Base-by-base conservation (phyloP, 371 early-diverging fungal genomes). In the Mortierella sp. region DNA sequence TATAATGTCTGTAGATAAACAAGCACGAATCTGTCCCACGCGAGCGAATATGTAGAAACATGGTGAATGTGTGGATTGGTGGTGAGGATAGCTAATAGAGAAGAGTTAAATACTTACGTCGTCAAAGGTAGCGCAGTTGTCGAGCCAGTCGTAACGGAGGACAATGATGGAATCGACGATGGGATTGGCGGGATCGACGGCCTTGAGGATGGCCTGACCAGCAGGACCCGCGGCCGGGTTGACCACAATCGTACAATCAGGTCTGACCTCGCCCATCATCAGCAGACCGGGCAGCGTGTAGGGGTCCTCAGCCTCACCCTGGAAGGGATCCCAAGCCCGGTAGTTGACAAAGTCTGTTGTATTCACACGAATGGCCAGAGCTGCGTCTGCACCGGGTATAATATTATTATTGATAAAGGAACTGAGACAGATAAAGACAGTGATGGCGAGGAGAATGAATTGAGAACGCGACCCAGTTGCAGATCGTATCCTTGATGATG, bases 81-180 rank as follows among this genome's bases (percentile, higher is more conserved):
- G n/a, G n/a, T n/a, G n/a, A n/a, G n/a, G n/a, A n/a, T n/a, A n/a
- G n/a, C n/a, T n/a, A n/a, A n/a, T n/a, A n/a, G n/a, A n/a, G n/a
- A n/a, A n/a, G n/a, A n/a, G n/a, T n/a, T n/a, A n/a, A n/a, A n/a
- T n/a, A 78, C 79, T 78, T 83, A 78, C 83, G 44, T 78, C 79
- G 73, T 83, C 83, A 61, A 45, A 83, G 19, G 83, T 83, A 7
- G 83, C 79, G 58, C 83, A 83, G 40, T 78, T 14, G 43, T 78
- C 67, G 1, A 83, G 70, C 83, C 83, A 83, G 70, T 83, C 72
- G 65, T 83, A 83, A 7, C 66, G 61, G 7, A 83, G 48, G 40
- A 73, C 41, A 4, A 78, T 10, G 45, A 83, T 78, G 4, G 83
- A 44, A 19, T 52, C 70, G 1, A 39, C 53, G 7, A 77, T 53